Base-by-base conservation (phyloP, 768 basidiomycete species). In the Boletus eberwhitei region DNA sequence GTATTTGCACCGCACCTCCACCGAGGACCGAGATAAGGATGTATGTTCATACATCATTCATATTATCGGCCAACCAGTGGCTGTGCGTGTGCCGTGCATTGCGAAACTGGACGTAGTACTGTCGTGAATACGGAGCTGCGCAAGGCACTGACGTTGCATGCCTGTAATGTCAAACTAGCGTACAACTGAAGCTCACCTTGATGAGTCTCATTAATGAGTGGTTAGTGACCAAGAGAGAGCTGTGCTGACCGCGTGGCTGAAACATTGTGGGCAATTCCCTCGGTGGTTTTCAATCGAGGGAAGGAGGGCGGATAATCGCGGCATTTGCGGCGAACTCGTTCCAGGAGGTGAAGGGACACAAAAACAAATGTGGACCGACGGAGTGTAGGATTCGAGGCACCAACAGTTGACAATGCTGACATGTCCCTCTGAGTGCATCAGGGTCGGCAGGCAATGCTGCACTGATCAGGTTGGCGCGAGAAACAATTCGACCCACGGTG, bases 11-110 rank as follows among this genome's bases (percentile, higher is more conserved):
- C 16, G 26, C 34, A 44, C 16, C 29, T 31, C 34, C 54, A 61
- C 58, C 53, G 58, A 65, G 44, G 63, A 52, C 57, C 54, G 52
- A 66, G 55, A 65, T 60, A 65, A 66, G 61, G 48, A 34, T 2
- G 44, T 5, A n/a, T 0, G 35, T 37, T 48, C 50, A 42, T 54
- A 45, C 39, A 49, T 45, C 52, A 63, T 49, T 45, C 17, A 52
- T 53, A 32, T 22, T 13, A 14, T 39, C 48, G 22, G 38, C 38
- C 38, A 17, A 35, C 19, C 11, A 11, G 50, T 64, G 64, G 64
- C 64, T 26, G 55, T 64, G 50, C 13, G 19, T 36, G 34, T 17
- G 5, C 9, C 49, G 54, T 55, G 5, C 13, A 55, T 55, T 55
- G 58, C 36, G 55, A 48, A 14, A 53, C 53, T 53, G 58, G 58